These are phyloP conservation scores for Croton laevigatus DNA, from an alignment of 441 rosid species.

Conservation along the genomic window DNA sequence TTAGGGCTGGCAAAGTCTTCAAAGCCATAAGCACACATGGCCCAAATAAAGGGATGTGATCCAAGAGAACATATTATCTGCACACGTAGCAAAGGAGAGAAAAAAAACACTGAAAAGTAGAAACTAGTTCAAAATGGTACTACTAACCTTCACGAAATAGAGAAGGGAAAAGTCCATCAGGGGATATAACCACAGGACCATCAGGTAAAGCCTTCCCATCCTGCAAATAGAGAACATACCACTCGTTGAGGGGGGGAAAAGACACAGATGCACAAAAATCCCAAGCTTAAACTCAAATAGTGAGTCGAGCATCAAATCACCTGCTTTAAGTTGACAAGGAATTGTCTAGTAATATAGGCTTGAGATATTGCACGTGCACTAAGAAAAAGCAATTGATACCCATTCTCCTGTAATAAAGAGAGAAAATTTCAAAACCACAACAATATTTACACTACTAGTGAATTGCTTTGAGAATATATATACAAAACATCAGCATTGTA, in stretches of 20 bases:
- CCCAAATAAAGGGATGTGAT: background rate
- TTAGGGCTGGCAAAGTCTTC: background rate
- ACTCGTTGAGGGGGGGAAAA: slow-evolving; percentile 14
- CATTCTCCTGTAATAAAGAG: slow-evolving; percentile 74
- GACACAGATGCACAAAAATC: background rate
- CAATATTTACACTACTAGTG: slow-evolving; percentile 1
- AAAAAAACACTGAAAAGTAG: background rate
- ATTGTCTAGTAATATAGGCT: slow-evolving; percentile 80
- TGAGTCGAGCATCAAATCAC: slow-evolving; percentile 33
- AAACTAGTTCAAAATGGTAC: background rate
- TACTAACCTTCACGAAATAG: slow-evolving; percentile 82
- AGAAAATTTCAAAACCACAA: background rate
- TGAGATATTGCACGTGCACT: slow-evolving; percentile 98
- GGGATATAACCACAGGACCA: slow-evolving; percentile 96
- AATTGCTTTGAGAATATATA: slow-evolving; percentile 5
- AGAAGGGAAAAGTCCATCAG: slow-evolving; percentile 96
- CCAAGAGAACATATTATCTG: background rate
- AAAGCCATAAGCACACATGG: background rate
- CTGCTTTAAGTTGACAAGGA: slow-evolving; percentile 88
- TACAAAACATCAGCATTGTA: background rate
- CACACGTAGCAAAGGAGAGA: background rate
- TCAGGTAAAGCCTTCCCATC: slow-evolving; percentile 94
- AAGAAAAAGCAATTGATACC: slow-evolving; percentile 87
- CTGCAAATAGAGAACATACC: slow-evolving; percentile 34
- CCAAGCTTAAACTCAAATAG: slow-evolving; percentile 10